phyloP scores from a whole-genome alignment of 305 asterid species.

The Striga hermonthica region DNA sequence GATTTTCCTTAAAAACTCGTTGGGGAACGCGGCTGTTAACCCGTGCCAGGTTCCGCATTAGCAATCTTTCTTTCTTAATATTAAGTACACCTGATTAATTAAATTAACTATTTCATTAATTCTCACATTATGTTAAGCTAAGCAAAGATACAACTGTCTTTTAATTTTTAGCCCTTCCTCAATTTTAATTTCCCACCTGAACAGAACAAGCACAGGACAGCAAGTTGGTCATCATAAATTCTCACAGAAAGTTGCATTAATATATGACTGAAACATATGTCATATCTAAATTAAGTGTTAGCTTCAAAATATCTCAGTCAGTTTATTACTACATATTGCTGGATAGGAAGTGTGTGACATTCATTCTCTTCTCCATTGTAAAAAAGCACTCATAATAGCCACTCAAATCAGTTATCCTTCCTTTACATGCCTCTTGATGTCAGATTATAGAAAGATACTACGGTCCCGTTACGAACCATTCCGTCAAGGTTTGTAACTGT shows the following conservation, averaged over 20 bases:
- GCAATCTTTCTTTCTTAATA: too few relatives aligned
- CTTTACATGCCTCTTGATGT: conserved; percentile 5
- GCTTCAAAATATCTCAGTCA: conserved; percentile 5
- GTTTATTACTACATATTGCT: not conserved
- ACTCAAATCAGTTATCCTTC: conserved; percentile 14
- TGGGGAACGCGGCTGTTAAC: too few relatives aligned
- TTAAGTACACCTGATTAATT: too few relatives aligned
- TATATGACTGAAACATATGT: not conserved
- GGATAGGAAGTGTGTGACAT: not conserved
- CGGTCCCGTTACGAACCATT: too few relatives aligned
- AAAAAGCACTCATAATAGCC: conserved; percentile 3
- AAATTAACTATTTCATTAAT: too few relatives aligned
- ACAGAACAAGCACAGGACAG: not conserved
- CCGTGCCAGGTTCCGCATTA: too few relatives aligned
- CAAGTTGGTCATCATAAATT: not conserved
- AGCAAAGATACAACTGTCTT: too few relatives aligned
- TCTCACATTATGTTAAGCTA: too few relatives aligned
- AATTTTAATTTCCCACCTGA: not conserved
- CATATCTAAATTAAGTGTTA: not conserved
- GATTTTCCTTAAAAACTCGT: too few relatives aligned
- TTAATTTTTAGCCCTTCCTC: not conserved
- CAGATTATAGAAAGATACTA: too few relatives aligned
- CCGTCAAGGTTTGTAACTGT: too few relatives aligned
- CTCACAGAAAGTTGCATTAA: conserved; percentile 8
- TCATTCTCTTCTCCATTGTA: not conserved